These are phyloP conservation scores for Wickerhamomyces sydowiorum DNA, from an alignment of 805 yeast genomes.

Conservation along the genomic window DNA sequence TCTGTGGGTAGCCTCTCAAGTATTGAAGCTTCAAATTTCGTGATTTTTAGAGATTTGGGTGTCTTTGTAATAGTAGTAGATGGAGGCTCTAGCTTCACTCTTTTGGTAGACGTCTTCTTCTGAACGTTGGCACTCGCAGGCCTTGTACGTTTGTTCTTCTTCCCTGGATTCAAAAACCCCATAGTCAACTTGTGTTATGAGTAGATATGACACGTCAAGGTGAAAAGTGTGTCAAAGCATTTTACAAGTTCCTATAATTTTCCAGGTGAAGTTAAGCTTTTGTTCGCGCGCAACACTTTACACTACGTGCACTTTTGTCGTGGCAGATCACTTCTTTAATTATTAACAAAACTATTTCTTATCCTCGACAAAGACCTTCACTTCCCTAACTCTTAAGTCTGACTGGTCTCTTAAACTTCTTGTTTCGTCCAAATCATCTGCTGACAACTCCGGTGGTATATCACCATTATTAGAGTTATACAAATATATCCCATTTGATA, in stretches of 20 bases:
- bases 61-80: not conserved
- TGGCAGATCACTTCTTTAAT: not conserved
- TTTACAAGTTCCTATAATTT: too few relatives aligned
- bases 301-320: not conserved
- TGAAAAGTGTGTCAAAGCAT: not conserved
- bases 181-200: not conserved
- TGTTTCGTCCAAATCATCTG: too few relatives aligned
- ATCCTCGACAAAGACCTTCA: too few relatives aligned
- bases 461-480: constrained; percentile 20
- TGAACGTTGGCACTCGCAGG: not conserved
- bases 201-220: not conserved
- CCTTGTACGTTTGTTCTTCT: not conserved
- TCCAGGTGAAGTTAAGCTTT: not conserved
- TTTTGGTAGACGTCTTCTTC: not conserved
- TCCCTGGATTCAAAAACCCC: constrained; percentile 1
- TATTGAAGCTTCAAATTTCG: constrained; percentile 4
- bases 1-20: constrained; percentile 38
- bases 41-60: not conserved
- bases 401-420: too few relatives aligned
- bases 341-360: too few relatives aligned
- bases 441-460: constrained; percentile 18
- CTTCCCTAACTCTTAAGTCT: too few relatives aligned
- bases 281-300: not conserved
- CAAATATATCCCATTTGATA: constrained; percentile 30
- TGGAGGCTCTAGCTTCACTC: not conserved